These are phyloP conservation scores for Xerophyta viscosa DNA, from an alignment of 106 monocot species.

Conservation along the genomic window DNA sequence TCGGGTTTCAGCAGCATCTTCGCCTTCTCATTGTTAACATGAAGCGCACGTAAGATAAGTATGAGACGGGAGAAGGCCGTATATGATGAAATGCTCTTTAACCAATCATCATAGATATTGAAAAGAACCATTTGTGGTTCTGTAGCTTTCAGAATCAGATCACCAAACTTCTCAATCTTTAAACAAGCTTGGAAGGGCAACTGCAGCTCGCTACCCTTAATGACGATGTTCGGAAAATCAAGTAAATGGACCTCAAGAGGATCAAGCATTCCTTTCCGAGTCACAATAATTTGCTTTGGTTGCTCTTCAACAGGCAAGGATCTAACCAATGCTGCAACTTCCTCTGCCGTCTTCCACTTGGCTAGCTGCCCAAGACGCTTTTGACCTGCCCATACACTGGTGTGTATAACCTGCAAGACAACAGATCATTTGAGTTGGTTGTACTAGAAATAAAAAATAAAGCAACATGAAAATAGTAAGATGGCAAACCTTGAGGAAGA, in stretches of 20 bases:
- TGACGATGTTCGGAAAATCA: constrained; percentile 97
- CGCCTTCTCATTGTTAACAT: constrained; percentile 99
- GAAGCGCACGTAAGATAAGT: constrained; percentile 81
- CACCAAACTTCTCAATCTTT: constrained; percentile 98
- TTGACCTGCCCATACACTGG: constrained; percentile 99
- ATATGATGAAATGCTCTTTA: constrained; percentile 94
- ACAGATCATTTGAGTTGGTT: too few species aligned
- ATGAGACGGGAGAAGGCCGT: constrained; percentile 98
- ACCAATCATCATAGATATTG: constrained; percentile 98
- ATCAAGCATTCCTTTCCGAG: constrained; percentile 97
- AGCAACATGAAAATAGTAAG: neutral
- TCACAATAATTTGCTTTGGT: constrained; percentile 97
- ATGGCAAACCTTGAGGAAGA: constrained; percentile 75
- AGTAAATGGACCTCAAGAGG: constrained; percentile 96
- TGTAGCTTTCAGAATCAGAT: constrained; percentile 93
- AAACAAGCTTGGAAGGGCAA: constrained; percentile 97
- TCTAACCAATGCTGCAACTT: constrained; percentile 96
- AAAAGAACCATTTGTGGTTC: constrained; percentile 99
- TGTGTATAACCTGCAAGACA: constrained; percentile 81
- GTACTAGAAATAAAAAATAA: too few species aligned
- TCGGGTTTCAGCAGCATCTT: constrained; percentile 97
- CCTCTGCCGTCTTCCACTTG: constrained; percentile 99
- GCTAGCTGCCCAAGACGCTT: constrained; percentile 98
- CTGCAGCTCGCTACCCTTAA: constrained; percentile 97
- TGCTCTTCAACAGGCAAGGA: constrained; percentile 98